Evolutionary conservation across 129 eudicot species (phyloP).

Genomic region (Saussurea involucrata): DNA sequence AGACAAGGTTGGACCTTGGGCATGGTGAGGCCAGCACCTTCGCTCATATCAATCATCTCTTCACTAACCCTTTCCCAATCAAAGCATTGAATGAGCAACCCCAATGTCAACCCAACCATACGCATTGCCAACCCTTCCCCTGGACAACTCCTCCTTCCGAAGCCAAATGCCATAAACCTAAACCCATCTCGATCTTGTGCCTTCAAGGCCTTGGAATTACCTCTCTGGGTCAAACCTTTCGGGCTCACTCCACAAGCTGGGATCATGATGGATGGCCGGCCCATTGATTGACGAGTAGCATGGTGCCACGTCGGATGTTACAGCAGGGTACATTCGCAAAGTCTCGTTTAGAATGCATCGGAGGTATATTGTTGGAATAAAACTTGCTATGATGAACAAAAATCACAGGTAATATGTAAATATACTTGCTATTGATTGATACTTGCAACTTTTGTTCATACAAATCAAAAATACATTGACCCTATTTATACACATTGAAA

Average conservation of each 20-base stretch:
- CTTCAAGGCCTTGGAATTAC: conserved; percentile 31
- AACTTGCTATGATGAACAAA: too few species aligned
- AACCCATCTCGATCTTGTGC: conserved; percentile 24
- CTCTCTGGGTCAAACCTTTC: conserved; percentile 45
- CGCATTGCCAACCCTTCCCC: conserved; percentile 37
- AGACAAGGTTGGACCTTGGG: conserved; percentile 31
- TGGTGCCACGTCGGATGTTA: conserved; percentile 45
- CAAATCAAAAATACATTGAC: too few species aligned
- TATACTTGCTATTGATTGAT: too few species aligned
- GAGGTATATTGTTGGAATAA: too few species aligned
- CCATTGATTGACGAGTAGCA: conserved; percentile 43
- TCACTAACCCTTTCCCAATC: conserved; percentile 32
- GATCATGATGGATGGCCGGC: conserved; percentile 49
- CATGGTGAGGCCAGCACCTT: conserved; percentile 32
- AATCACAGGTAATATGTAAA: too few species aligned
- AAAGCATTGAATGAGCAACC: conserved; percentile 29
- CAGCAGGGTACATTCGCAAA: conserved; percentile 38
- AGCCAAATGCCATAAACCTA: conserved; percentile 62
- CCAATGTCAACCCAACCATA: conserved; percentile 34
- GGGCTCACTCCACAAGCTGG: conserved; percentile 41
- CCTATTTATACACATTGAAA: too few species aligned
- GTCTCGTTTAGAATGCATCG: conserved; percentile 37
- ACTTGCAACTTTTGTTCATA: too few species aligned
- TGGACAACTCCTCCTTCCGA: conserved; percentile 41
- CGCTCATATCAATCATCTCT: conserved; percentile 44